Conservation (phyloP, 345 rosid species). For the Rhizophora apiculata region DNA sequence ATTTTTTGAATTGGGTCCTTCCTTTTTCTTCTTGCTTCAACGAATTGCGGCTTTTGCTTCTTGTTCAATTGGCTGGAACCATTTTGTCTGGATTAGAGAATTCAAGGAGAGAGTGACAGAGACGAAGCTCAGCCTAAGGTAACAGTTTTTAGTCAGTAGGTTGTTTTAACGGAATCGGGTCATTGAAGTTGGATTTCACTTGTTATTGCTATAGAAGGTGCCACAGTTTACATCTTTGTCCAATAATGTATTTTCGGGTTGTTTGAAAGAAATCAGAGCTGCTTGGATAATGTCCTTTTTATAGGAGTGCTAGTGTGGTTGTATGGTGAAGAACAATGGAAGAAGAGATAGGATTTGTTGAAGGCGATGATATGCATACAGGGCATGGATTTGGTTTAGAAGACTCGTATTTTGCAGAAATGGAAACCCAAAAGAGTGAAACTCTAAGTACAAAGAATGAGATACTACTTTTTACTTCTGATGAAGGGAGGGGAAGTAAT, state of each 20-base stretch:
- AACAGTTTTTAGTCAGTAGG: constrained; percentile 10
- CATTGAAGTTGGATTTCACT: constrained; percentile 10
- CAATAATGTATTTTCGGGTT: constrained; percentile 9
- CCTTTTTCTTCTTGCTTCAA: not conserved
- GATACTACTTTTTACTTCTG: constrained; percentile 28
- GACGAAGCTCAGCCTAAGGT: not conserved
- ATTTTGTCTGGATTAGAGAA: constrained; percentile 8
- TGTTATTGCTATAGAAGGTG: constrained; percentile 1
- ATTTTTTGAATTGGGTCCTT: constrained; percentile 3
- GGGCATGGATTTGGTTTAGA: constrained; percentile 36
- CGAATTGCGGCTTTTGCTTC: constrained; percentile 7
- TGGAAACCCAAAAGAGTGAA: constrained; percentile 45
- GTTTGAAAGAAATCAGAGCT: constrained; percentile 14
- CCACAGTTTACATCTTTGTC: constrained; percentile 9
- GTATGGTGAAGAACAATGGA: constrained; percentile 38
- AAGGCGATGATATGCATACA: constrained; percentile 23
- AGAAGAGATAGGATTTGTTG: constrained; percentile 29
- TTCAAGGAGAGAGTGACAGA: constrained; percentile 6
- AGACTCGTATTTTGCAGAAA: constrained; percentile 37
- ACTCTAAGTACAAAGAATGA: constrained; percentile 32
- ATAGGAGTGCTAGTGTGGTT: constrained; percentile 14
- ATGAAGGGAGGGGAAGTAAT: constrained; percentile 47
- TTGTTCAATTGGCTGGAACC: constrained; percentile 7
- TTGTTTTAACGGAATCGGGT: constrained; percentile 22
- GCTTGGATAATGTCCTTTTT: constrained; percentile 11